These are phyloP conservation scores for Aureobasidium sp. DNA, from an alignment of 2,329 filamentous ascomycete species.

Conservation along the genomic window DNA sequence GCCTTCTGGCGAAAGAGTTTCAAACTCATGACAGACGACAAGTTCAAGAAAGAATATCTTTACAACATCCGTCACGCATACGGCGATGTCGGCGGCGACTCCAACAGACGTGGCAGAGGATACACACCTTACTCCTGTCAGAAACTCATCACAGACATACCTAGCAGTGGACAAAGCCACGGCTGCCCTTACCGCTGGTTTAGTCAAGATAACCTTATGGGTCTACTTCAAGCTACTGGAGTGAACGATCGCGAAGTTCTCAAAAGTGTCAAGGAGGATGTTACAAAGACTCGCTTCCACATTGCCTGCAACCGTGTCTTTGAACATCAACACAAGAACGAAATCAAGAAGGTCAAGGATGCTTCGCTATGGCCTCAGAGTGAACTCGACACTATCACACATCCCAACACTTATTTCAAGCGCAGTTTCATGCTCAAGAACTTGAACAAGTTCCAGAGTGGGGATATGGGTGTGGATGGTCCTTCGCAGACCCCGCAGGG, in stretches of 20 bases:
- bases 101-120: constrained; percentile 74
- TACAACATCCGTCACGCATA: constrained; percentile 96
- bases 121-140: constrained; percentile 92
- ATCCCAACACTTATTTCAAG: constrained; percentile 98
- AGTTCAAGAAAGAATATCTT: constrained; percentile 94
- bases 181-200: constrained; percentile 98
- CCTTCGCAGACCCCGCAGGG: background rate
- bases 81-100: constrained; percentile 89
- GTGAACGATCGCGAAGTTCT: constrained; percentile 70
- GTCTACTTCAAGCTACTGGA: constrained; percentile 68
- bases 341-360: constrained; percentile 43
- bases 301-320: constrained; percentile 97
- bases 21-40: constrained; percentile 69
- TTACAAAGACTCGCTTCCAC: constrained; percentile 80
- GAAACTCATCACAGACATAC: constrained; percentile 84
- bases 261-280: constrained; percentile 77
- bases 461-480: constrained; percentile 29
- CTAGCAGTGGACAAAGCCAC: constrained; percentile 78
- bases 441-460: constrained; percentile 42
- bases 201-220: constrained; percentile 72
- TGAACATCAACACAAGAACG: constrained; percentile 67
- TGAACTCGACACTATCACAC: constrained; percentile 88
- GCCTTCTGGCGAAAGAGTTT: constrained; percentile 86
- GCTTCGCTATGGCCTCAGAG: constrained; percentile 44
- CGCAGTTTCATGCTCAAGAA: constrained; percentile 84